Conservation (phyloP, 768 basidiomycete species). For the Lentinula guzmanii region DNA sequence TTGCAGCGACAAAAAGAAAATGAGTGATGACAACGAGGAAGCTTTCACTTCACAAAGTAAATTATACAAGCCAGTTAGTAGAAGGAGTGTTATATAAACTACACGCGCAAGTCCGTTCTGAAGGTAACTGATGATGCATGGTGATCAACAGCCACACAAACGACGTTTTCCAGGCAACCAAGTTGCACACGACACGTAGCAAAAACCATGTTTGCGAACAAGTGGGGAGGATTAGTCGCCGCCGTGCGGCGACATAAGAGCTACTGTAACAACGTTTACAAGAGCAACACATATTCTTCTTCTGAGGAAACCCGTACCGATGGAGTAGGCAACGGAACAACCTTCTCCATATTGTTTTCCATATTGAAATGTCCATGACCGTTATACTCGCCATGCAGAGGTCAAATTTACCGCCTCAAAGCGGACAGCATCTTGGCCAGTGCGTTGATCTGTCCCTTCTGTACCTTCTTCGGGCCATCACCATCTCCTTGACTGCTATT, state of each 20-base stretch:
- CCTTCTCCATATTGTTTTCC: background rate
- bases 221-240: slow-evolving; percentile 4
- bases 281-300: slow-evolving; percentile 1
- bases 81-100: slow-evolving; percentile 4
- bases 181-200: slow-evolving; percentile 1
- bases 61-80: slow-evolving; percentile 7
- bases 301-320: background rate
- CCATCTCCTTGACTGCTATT: slow-evolving; percentile 32
- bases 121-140: background rate
- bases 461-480: slow-evolving; percentile 65
- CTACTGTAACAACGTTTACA: slow-evolving; percentile 8
- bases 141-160: slow-evolving; percentile 8
- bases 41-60: slow-evolving; percentile 1
- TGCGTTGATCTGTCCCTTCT: slow-evolving; percentile 85
- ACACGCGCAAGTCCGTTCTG: slow-evolving; percentile 5
- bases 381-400: background rate
- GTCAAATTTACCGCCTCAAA: slow-evolving; percentile 52
- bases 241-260: slow-evolving; percentile 4
- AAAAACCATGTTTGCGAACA: slow-evolving; percentile 3
- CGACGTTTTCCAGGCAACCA: background rate
- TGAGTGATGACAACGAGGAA: background rate
- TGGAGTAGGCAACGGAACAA: too few relatives aligned
- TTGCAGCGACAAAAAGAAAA: background rate
- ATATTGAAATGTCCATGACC: background rate
- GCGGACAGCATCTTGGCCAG: slow-evolving; percentile 91